These are phyloP conservation scores for Colletotrichum sp. DNA, from an alignment of 2,329 filamentous ascomycete genomes.

Conservation along the genomic window DNA sequence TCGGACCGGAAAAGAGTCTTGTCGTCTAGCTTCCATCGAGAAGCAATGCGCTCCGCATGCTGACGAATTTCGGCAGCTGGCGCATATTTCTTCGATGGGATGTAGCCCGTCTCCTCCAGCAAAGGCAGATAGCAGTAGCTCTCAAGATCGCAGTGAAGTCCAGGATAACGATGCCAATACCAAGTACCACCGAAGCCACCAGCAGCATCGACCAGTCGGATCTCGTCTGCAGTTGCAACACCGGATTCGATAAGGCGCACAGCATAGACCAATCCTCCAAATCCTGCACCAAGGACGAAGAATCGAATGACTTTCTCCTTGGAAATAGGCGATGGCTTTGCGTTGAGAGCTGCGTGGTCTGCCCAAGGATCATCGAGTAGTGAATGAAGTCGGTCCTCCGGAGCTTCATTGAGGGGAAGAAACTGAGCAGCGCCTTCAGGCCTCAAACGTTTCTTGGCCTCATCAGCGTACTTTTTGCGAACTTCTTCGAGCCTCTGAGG, in stretches of 20 bases:
- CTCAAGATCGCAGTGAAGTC: slow-evolving; percentile 53
- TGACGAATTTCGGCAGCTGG: slow-evolving; percentile 42
- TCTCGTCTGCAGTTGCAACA: slow-evolving; percentile 30
- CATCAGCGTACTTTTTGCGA: slow-evolving; percentile 29
- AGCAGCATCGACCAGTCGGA: slow-evolving; percentile 44
- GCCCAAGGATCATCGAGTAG: slow-evolving; percentile 38
- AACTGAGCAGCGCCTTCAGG: slow-evolving; percentile 36
- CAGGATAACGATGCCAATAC: slow-evolving; percentile 58
- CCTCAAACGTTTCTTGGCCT: slow-evolving; percentile 35
- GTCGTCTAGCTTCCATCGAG: slow-evolving; percentile 43
- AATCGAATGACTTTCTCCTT: slow-evolving; percentile 30
- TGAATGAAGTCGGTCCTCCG: slow-evolving; percentile 19
- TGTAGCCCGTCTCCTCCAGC: slow-evolving; percentile 12
- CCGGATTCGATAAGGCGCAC: slow-evolving; percentile 27
- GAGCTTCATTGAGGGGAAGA: slow-evolving; percentile 26
- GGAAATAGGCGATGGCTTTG: slow-evolving; percentile 21
- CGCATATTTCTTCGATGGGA: slow-evolving; percentile 31
- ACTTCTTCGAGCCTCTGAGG: background rate
- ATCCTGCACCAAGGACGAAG: slow-evolving; percentile 40
- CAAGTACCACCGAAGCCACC: slow-evolving; percentile 55
- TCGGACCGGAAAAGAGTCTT: slow-evolving; percentile 45
- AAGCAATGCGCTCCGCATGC: slow-evolving; percentile 45
- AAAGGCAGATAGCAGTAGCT: slow-evolving; percentile 13
- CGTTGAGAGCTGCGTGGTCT: slow-evolving; percentile 33
- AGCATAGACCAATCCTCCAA: slow-evolving; percentile 34